A percentile compares a stretch with the other conserved stretches of the same genome.
Conservation (phyloP, 192 early-diverging fungal species). For the Umbelopsis isabellina region DNA sequence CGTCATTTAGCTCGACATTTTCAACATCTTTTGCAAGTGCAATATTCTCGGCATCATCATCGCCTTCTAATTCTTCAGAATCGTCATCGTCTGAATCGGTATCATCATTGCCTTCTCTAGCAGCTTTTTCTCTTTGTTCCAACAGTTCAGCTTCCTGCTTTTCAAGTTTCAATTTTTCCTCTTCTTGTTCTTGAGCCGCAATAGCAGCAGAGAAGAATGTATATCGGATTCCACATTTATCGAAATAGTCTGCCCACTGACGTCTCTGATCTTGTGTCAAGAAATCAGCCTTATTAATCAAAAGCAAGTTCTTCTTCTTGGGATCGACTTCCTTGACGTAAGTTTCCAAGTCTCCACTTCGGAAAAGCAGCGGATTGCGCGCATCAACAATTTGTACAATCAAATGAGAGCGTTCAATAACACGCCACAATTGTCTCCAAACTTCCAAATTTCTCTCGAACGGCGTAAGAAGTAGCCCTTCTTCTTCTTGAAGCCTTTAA, state of each 20-base stretch:
- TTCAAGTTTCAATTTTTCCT: slow-evolving; percentile 57
- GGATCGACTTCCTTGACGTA: slow-evolving; percentile 92
- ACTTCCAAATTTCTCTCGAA: slow-evolving; percentile 99
- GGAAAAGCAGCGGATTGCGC: slow-evolving; percentile 92
- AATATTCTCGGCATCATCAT: slow-evolving; percentile 22
- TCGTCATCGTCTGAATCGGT: slow-evolving; percentile 41
- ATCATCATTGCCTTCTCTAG: slow-evolving; percentile 26
- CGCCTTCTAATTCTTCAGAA: slow-evolving; percentile 32
- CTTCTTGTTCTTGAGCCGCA: slow-evolving; percentile 77
- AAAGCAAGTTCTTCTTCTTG: slow-evolving; percentile 84
- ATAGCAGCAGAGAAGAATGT: slow-evolving; percentile 94
- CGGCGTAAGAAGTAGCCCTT: slow-evolving; percentile 92
- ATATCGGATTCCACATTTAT: slow-evolving; percentile 77
- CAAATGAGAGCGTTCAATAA: slow-evolving; percentile 94
- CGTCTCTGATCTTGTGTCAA: slow-evolving; percentile 81
- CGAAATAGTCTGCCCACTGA: slow-evolving; percentile 92
- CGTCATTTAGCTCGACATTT: slow-evolving; percentile 24
- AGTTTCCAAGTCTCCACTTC: slow-evolving; percentile 82
- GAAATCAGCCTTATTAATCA: slow-evolving; percentile 99
- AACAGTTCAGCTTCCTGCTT: slow-evolving; percentile 45
- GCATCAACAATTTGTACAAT: slow-evolving; percentile 99
- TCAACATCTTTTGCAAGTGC: slow-evolving; percentile 17
- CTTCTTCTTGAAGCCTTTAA: slow-evolving; percentile 83
- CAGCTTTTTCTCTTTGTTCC: slow-evolving; percentile 27
- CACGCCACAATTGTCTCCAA: slow-evolving; percentile 99